Evolutionary conservation across 306 rosid genomes (phyloP).

Genomic region (Ochetophila trinervis): DNA sequence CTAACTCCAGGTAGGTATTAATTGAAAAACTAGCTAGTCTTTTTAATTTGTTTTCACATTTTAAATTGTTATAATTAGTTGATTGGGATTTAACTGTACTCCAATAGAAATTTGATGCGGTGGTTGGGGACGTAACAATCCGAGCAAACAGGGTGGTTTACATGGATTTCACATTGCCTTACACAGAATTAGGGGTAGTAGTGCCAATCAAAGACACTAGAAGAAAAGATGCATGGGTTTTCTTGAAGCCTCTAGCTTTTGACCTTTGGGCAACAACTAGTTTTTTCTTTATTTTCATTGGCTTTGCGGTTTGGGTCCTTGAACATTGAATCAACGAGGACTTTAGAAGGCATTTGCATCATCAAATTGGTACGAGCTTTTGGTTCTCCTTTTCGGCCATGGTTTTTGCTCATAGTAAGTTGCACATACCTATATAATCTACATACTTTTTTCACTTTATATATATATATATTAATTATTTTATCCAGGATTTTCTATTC

Average conservation of each 20-base stretch:
- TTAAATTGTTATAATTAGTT: too few species aligned
- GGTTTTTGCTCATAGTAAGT: constrained; percentile 24
- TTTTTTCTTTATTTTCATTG: constrained; percentile 26
- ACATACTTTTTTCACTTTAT: too few species aligned
- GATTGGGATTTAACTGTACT: background rate
- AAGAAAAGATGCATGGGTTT: constrained; percentile 24
- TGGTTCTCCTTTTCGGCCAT: constrained; percentile 30
- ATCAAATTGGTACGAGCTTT: constrained; percentile 22
- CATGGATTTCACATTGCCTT: constrained; percentile 38
- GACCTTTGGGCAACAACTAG: constrained; percentile 21
- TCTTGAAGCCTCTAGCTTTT: constrained; percentile 33
- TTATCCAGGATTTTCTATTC: too few species aligned
- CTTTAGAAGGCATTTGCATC: constrained; percentile 10
- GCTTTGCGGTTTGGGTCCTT: constrained; percentile 32
- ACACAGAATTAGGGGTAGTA: constrained; percentile 20
- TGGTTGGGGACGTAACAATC: constrained; percentile 30
- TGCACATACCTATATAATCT: background rate
- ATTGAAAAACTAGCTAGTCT: background rate
- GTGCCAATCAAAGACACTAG: constrained; percentile 15
- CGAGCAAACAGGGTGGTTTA: constrained; percentile 4
- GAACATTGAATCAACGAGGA: constrained; percentile 31
- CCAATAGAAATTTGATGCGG: constrained; percentile 20
- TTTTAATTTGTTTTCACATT: background rate
- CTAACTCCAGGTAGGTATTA: constrained; percentile 9
- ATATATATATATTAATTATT: too few species aligned